Percentiles rank a stretch among this genome's conserved stretches.
Evolutionary conservation across 805 yeast species (phyloP).

Genomic region (Ogataea zsoltii): DNA sequence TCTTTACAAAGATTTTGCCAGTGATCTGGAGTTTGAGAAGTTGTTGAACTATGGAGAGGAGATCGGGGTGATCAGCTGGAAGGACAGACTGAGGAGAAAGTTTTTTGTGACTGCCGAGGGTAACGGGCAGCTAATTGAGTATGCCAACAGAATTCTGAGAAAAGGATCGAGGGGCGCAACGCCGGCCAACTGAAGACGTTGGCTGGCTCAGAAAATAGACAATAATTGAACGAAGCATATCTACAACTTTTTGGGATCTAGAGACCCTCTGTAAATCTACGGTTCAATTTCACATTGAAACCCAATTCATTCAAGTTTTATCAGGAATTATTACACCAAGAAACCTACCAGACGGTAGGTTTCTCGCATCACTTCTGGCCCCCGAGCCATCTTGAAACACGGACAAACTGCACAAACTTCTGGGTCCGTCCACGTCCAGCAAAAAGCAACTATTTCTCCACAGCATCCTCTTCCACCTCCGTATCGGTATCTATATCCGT

Average conservation of each 20-base stretch:
- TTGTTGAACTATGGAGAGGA: conserved; percentile 81
- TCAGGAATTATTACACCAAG: no score
- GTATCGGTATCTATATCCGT: conserved; percentile 66
- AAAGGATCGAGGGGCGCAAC: conserved; percentile 19
- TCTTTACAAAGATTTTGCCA: conserved; percentile 81
- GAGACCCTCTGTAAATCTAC: no score
- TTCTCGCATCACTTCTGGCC: no score
- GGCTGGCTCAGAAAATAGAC: no score
- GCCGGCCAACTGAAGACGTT: conserved; percentile 1
- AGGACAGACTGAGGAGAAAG: conserved; percentile 62
- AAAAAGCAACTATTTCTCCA: conserved; percentile 3
- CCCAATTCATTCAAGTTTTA: no score
- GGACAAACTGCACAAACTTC: not conserved
- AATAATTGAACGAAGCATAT: no score
- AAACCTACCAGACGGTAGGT: no score
- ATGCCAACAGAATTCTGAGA: conserved; percentile 65
- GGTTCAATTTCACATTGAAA: no score
- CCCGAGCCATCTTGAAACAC: not conserved
- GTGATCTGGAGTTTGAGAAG: conserved; percentile 71
- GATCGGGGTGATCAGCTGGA: conserved; percentile 90
- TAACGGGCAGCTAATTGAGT: conserved; percentile 85
- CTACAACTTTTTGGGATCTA: no score
- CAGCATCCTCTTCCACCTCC: conserved; percentile 51
- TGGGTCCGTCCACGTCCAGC: not conserved
- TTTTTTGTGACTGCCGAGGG: conserved; percentile 91